Conservation (phyloP, 257 asterid species). For the Solanum tacnaense region DNA sequence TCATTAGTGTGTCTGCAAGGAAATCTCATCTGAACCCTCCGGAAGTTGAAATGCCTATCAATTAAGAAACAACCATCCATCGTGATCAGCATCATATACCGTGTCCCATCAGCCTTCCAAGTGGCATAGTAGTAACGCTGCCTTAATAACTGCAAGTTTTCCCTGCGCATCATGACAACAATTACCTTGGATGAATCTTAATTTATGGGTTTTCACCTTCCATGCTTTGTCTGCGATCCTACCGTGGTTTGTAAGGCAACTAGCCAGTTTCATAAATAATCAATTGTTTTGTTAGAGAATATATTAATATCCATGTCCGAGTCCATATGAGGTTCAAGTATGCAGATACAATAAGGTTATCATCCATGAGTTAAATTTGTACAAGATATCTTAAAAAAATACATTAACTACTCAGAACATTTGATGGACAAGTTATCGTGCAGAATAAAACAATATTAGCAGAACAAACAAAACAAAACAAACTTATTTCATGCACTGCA, state of each 20-base stretch:
- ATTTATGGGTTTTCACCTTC: background rate
- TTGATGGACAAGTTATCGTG: background rate
- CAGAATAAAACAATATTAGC: background rate
- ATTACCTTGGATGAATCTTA: background rate
- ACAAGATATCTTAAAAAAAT: background rate
- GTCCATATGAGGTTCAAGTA: background rate
- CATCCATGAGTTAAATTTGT: background rate
- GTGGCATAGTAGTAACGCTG: slow-evolving; percentile 98
- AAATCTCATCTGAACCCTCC: slow-evolving; percentile 97
- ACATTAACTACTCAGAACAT: background rate
- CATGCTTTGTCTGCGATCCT: background rate
- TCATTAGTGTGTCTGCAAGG: slow-evolving; percentile 69
- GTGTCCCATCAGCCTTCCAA: slow-evolving; percentile 99
- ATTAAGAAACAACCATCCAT: slow-evolving; percentile 91
- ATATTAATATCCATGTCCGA: background rate
- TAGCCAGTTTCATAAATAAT: background rate
- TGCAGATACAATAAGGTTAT: background rate
- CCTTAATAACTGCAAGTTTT: slow-evolving; percentile 78
- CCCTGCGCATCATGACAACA: slow-evolving; percentile 37
- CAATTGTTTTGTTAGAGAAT: background rate
- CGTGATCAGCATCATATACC: slow-evolving; percentile 97
- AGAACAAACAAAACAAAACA: background rate
- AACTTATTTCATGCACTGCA: background rate
- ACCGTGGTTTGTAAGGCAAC: background rate
- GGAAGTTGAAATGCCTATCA: slow-evolving; percentile 79